A percentile compares a stretch with the other conserved stretches of the same genome.
Evolutionary conservation across 164 flowering plant species (phyloP).

Genomic region (Liriodendron chinense): DNA sequence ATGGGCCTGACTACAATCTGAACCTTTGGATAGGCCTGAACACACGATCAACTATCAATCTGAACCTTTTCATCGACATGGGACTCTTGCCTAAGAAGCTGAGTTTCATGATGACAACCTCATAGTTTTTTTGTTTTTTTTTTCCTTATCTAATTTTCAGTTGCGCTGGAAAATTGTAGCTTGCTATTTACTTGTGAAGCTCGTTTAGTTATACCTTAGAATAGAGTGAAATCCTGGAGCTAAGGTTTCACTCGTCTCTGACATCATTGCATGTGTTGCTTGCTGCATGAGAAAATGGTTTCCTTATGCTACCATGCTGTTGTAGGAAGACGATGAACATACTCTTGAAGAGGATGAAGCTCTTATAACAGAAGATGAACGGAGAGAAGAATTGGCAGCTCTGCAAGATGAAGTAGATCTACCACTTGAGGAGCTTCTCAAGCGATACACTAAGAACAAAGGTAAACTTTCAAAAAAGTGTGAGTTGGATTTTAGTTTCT

Average conservation of each 20-base stretch:
- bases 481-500: neutral
- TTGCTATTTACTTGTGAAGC: neutral
- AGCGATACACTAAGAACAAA: slow-evolving; percentile 47
- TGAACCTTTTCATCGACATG: neutral
- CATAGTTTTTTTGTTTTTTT: no score
- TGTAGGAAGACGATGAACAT: slow-evolving; percentile 93
- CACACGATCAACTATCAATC: no score
- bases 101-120: no score
- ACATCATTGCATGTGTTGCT: neutral
- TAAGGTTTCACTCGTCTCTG: neutral
- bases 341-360: slow-evolving; percentile 95
- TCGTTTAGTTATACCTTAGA: neutral
- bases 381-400: slow-evolving; percentile 80
- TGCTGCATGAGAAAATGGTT: neutral
- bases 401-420: slow-evolving; percentile 72
- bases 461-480: slow-evolving; percentile 28
- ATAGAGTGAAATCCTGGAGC: neutral
- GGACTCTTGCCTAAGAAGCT: no score
- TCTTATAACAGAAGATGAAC: slow-evolving; percentile 75
- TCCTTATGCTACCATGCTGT: slow-evolving; percentile 18
- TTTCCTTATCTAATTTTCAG: no score
- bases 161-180: no score
- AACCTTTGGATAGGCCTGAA: neutral
- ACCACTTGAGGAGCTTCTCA: slow-evolving; percentile 86
- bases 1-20: no score